Percentiles rank a stretch among this genome's conserved stretches.
Conservation (phyloP, 2,329 filamentous ascomycete genomes). For the Aspergillus sp. region DNA sequence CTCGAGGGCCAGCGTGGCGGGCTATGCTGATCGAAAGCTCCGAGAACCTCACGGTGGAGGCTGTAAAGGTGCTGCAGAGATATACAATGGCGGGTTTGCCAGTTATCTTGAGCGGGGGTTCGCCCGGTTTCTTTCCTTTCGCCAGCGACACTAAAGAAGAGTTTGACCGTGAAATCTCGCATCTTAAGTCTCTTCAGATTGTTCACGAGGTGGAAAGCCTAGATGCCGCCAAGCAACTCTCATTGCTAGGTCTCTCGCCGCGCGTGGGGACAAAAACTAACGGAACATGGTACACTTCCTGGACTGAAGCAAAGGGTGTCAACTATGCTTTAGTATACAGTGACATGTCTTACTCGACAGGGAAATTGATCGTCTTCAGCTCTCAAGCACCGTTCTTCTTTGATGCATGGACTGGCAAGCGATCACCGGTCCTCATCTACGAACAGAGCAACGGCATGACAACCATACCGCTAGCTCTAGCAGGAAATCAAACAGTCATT, state of each 20-base stretch:
- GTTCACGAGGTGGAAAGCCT: conserved; percentile 13
- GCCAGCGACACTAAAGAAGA: conserved; percentile 15
- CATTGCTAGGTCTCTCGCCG: conserved; percentile 38
- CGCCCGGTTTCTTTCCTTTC: conserved; percentile 32
- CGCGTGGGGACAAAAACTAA: conserved; percentile 31
- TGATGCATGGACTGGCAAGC: conserved; percentile 50
- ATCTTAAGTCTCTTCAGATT: too few relatives aligned
- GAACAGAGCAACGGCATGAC: conserved; percentile 29
- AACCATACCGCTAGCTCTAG: conserved; percentile 41
- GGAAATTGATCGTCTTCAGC: not conserved
- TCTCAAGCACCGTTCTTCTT: conserved; percentile 39
- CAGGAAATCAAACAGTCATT: conserved; percentile 46
- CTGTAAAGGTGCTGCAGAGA: conserved; percentile 38
- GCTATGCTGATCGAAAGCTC: conserved; percentile 47
- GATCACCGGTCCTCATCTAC: conserved; percentile 38
- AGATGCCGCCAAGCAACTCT: conserved; percentile 22
- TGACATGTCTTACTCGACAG: conserved; percentile 26
- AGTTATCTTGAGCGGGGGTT: conserved; percentile 47
- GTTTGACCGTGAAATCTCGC: conserved; percentile 27
- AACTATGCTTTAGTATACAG: conserved; percentile 51
- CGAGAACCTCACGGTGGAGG: conserved; percentile 42
- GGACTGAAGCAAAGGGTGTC: conserved; percentile 34
- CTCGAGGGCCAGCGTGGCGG: conserved; percentile 47
- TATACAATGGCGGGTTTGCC: conserved; percentile 48
- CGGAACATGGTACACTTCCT: conserved; percentile 41